A percentile compares a stretch with the other conserved stretches of the same genome.
phyloP scores from a whole-genome alignment of 345 rosid genomes.

The Hibiscus tridactylites region DNA sequence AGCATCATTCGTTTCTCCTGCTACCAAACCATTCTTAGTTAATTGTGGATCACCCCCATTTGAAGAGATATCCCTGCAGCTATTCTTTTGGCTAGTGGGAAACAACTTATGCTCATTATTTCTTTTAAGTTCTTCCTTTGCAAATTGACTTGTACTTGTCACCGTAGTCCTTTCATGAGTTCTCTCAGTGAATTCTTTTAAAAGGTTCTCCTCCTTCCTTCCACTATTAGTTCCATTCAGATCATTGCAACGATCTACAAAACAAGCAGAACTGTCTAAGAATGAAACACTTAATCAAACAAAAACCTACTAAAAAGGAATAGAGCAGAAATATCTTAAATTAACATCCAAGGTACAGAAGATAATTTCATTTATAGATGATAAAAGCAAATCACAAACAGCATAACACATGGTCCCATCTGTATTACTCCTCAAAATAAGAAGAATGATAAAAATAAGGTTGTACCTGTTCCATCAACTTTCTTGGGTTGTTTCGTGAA shows the following conservation, averaged over 20 bases:
- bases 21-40: conserved; percentile 16
- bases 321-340: neutral
- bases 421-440: neutral
- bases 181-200: conserved; percentile 1
- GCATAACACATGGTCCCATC: neutral
- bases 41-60: conserved; percentile 18
- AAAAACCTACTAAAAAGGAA: neutral
- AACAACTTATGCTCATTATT: conserved; percentile 1
- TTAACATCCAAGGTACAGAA: neutral
- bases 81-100: conserved; percentile 1
- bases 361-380: neutral
- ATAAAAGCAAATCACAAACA: neutral
- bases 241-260: conserved; percentile 23
- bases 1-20: conserved; percentile 24
- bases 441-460: neutral
- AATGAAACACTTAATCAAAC: neutral
- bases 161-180: conserved; percentile 4
- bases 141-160: conserved; percentile 9
- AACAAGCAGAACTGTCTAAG: neutral
- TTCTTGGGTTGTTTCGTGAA: conserved; percentile 26
- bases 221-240: neutral
- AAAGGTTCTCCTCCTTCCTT: conserved; percentile 6
- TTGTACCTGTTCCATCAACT: conserved; percentile 23
- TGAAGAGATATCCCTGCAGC: conserved; percentile 8
- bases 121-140: neutral